Evolutionary conservation across 805 yeast species (phyloP), one percentile per base, ranked within the genome.

Genomic region (Candida andamanensis): DNA sequence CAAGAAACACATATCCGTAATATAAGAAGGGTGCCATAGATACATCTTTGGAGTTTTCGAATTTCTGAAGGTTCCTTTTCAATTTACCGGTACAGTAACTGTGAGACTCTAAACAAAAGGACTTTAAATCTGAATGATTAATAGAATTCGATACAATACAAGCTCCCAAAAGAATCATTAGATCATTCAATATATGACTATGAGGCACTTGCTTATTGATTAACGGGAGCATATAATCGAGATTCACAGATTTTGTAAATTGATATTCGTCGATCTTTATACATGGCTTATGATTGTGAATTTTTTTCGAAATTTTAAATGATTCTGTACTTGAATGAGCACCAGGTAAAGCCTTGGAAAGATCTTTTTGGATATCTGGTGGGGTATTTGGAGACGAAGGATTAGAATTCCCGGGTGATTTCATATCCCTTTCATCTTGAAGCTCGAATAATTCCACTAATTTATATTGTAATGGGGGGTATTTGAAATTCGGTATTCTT

Each of bases 391-490:
- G n/a, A n/a, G n/a, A n/a, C n/a, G n/a, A n/a, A n/a, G n/a, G n/a
- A n/a, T n/a, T n/a, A n/a, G n/a, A n/a, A n/a, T n/a, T n/a, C n/a
- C n/a, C n/a, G n/a, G n/a, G n/a, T n/a, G n/a, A n/a, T n/a, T n/a
- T n/a, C n/a, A n/a, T n/a, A n/a, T n/a, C n/a, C n/a, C n/a, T n/a
- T n/a, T n/a, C n/a, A n/a, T n/a, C n/a, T n/a, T n/a, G n/a, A n/a
- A n/a, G n/a, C n/a, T n/a, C n/a, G n/a, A n/a, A n/a, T n/a, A n/a
- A n/a, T n/a, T n/a, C n/a, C n/a, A n/a, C n/a, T n/a, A n/a, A n/a
- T 26, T 45, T 42, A 28, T 49, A 55, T 27, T 52, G 55, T 8
- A 55, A 25, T 3, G 50, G 39, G 4, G 47, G 46, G 33, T 52
- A 52, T 6, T 38, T 16, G n/a, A 45, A 40, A 1, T 37, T 10